Evolutionary conservation across 2,329 filamentous ascomycete species (phyloP).

Genomic region (Tolypocladium paradoxum): DNA sequence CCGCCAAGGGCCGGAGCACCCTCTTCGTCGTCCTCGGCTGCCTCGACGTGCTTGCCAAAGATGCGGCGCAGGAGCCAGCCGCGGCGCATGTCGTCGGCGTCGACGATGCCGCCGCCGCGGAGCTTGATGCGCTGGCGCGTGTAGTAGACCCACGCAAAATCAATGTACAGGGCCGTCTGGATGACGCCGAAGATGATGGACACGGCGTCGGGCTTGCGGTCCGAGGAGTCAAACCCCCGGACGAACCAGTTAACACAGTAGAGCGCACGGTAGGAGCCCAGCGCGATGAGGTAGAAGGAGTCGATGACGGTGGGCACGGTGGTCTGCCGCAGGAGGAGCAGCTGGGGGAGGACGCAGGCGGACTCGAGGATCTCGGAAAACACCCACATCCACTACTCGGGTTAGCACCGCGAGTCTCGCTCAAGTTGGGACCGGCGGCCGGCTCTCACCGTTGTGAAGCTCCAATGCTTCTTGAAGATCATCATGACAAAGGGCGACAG

Average conservation of each 20-base stretch:
- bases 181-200: constrained; percentile 79
- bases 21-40: constrained; percentile 52
- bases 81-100: constrained; percentile 75
- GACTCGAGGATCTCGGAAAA: constrained; percentile 92
- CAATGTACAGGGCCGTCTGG: constrained; percentile 81
- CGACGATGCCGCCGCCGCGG: constrained; percentile 73
- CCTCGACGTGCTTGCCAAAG: constrained; percentile 49
- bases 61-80: constrained; percentile 77
- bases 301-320: constrained; percentile 92
- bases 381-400: constrained; percentile 62
- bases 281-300: constrained; percentile 83
- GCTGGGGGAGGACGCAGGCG: constrained; percentile 79
- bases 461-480: constrained; percentile 48
- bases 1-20: constrained; percentile 37
- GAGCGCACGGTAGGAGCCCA: constrained; percentile 78
- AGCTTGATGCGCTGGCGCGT: constrained; percentile 89
- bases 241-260: constrained; percentile 90
- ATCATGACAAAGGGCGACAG: constrained; percentile 63
- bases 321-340: constrained; percentile 87
- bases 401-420: constrained; percentile 6
- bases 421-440: background rate
- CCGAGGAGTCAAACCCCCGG: constrained; percentile 49
- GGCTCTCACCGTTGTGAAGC: constrained; percentile 36
- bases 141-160: constrained; percentile 97
- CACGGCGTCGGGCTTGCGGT: constrained; percentile 53